Evolutionary conservation across 2,329 filamentous ascomycete genomes (phyloP).

Genomic region (Apiospora koreana): DNA sequence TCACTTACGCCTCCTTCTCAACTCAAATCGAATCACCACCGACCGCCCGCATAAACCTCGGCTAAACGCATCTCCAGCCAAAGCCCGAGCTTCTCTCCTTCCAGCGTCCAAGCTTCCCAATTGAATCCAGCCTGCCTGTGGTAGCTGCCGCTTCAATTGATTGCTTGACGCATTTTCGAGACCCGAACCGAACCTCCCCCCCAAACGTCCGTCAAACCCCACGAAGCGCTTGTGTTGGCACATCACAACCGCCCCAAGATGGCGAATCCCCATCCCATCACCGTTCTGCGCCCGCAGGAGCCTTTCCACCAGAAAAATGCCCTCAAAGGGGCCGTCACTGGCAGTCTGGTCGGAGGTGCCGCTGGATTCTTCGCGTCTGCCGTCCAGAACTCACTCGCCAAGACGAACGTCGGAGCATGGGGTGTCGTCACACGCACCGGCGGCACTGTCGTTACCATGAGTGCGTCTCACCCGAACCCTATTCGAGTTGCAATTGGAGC

Average conservation of each 20-base stretch:
- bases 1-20: not conserved
- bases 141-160: conserved; percentile 5
- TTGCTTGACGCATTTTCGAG: conserved; percentile 1
- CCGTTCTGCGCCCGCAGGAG: conserved; percentile 36
- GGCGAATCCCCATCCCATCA: conserved; percentile 33
- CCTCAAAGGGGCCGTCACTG: conserved; percentile 65
- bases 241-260: conserved; percentile 24
- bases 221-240: conserved; percentile 5
- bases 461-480: conserved; percentile 26
- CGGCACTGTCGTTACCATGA: conserved; percentile 67
- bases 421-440: conserved; percentile 81
- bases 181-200: not conserved
- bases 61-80: not conserved
- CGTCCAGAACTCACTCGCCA: conserved; percentile 83
- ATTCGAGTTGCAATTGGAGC: not conserved
- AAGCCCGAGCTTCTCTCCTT: not conserved
- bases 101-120: not conserved
- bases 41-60: not conserved
- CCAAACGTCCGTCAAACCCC: not conserved
- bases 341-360: conserved; percentile 63
- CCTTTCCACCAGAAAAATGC: conserved; percentile 75
- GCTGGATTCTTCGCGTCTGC: conserved; percentile 73
- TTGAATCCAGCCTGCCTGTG: not conserved
- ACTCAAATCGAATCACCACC: not conserved
- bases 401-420: conserved; percentile 77